Base-by-base conservation (phyloP, 345 rosid species). In the Pugionium dolabratum region DNA sequence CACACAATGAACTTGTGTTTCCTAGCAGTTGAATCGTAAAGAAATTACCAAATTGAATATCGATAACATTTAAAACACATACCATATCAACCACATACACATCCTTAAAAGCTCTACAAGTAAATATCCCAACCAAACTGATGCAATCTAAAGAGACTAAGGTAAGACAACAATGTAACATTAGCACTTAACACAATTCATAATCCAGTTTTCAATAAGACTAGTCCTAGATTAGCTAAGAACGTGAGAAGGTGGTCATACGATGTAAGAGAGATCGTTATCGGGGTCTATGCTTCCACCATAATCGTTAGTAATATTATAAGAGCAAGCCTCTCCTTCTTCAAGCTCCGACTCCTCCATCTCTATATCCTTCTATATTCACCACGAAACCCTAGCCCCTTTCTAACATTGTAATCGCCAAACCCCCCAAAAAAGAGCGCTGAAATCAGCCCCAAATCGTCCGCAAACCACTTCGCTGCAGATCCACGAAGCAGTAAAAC, bases 321-420 rank as follows among this genome's bases (percentile, higher is more conserved):
- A 83, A 18, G 84, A 81, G 78, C 79, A 85, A 67, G 91, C 91
- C 68, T 85, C 91, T 67, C 91, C 91, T 76, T 85, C 88, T 77
- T 85, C 91, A 70, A 83, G 88, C 67, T 85, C 88, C 58, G 79
- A 77, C 72, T 85, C 91, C 65, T 77, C 87, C 85, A 82, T 83
- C 7, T 33, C 69, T 74, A 7, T 6, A 5, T 3, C 40, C 62
- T 57, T 27, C 46, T 66, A 39, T 32, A 66, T 49, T 53, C 67
- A 70, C 54, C 70, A 67, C 59, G 71, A 67, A 78, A 72, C 68
- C 80, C 80, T 74, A 84, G 69, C 51, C 80, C 81, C 77, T 78
- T 70, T 66, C 72, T 58, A 67, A 63, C 81, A 82, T 81, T 80
- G 46, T 75, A 79, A 66, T 67, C 76, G 10, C 69, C 79, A 45